Evolutionary conservation across 2,329 filamentous ascomycete genomes (phyloP).

Genomic region (Penicillium decumbens): DNA sequence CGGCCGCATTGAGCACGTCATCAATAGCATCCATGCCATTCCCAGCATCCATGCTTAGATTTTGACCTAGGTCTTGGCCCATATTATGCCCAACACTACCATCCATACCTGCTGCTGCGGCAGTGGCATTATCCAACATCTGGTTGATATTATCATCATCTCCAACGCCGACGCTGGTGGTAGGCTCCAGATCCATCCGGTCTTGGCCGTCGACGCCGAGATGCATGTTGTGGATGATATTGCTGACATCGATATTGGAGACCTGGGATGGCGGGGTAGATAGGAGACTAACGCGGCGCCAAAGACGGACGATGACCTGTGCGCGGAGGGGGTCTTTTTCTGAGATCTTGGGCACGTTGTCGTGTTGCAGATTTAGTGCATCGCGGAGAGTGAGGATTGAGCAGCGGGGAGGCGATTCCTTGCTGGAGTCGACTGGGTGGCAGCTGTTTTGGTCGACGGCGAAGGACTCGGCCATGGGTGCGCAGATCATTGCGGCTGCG

Average conservation of each 20-base stretch:
- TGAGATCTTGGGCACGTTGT: slow-evolving; percentile 38
- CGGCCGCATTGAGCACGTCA: slow-evolving; percentile 42
- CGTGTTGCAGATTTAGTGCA: slow-evolving; percentile 37
- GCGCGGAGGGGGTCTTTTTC: slow-evolving; percentile 44
- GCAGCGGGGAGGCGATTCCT: slow-evolving; percentile 32
- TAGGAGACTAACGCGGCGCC: slow-evolving; percentile 43
- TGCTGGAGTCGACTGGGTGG: slow-evolving; percentile 32
- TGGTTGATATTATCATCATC: slow-evolving; percentile 36
- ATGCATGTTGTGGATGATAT: slow-evolving; percentile 43
- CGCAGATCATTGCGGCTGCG: slow-evolving; percentile 41
- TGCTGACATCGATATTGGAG: slow-evolving; percentile 40
- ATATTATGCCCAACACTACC: slow-evolving; percentile 24
- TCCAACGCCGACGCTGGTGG: slow-evolving; percentile 12
- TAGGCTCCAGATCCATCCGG: slow-evolving; percentile 32
- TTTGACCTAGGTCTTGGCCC: slow-evolving; percentile 18
- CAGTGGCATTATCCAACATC: slow-evolving; percentile 39
- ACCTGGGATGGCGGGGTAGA: slow-evolving; percentile 37
- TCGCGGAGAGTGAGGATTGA: slow-evolving; percentile 41
- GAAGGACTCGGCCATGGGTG: slow-evolving; percentile 39
- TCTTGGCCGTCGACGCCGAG: slow-evolving; percentile 32
- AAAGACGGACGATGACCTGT: slow-evolving; percentile 43
- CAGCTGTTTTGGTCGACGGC: slow-evolving; percentile 36
- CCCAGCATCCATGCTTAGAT: slow-evolving; percentile 14
- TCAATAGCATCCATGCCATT: slow-evolving; percentile 38
- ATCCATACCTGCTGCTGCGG: slow-evolving; percentile 34